A percentile compares a stretch with the other conserved stretches of the same genome.
Evolutionary conservation across 192 early-diverging fungal genomes (phyloP).

Genomic region (Coemansia sp.): DNA sequence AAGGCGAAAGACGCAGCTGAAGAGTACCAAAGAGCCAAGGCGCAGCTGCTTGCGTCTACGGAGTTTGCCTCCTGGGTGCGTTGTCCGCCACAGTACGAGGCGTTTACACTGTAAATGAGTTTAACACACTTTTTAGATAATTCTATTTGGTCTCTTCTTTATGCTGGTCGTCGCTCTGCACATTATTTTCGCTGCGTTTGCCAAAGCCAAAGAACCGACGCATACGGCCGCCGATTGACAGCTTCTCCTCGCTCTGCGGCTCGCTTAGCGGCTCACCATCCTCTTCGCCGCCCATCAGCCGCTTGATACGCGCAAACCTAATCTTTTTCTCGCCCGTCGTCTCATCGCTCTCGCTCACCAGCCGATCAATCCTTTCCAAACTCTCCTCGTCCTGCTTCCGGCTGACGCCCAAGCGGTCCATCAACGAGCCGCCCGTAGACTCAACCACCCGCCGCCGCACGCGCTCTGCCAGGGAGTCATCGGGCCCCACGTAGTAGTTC

Average conservation of each 20-base stretch:
- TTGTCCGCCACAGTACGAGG: slow-evolving; percentile 23
- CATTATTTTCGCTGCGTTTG: not conserved
- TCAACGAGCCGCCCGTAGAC: slow-evolving; percentile 11
- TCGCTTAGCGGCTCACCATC: not conserved
- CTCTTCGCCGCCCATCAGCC: slow-evolving; percentile 11
- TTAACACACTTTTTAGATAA: no score
- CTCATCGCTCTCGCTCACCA: slow-evolving; percentile 21
- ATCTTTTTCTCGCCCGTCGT: slow-evolving; percentile 27
- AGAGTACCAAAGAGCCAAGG: slow-evolving; percentile 32
- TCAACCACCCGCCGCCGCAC: slow-evolving; percentile 12
- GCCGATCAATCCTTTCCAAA: slow-evolving; percentile 14
- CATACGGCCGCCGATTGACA: slow-evolving; percentile 41
- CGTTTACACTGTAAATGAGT: slow-evolving; percentile 8
- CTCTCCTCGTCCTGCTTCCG: slow-evolving; percentile 15
- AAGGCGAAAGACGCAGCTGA: slow-evolving; percentile 21
- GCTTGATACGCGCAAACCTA: slow-evolving; percentile 27
- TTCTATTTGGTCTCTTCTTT: not conserved
- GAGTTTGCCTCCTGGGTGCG: slow-evolving; percentile 30
- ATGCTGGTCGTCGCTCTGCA: not conserved
- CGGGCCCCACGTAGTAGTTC: slow-evolving; percentile 27
- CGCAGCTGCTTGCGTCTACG: slow-evolving; percentile 6
- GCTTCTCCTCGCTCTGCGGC: not conserved
- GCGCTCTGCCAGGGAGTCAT: slow-evolving; percentile 9
- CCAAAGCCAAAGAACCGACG: slow-evolving; percentile 33
- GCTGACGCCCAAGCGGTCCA: slow-evolving; percentile 14